phyloP scores from a whole-genome alignment of 345 rosid genomes.

The Balakata baccata region DNA sequence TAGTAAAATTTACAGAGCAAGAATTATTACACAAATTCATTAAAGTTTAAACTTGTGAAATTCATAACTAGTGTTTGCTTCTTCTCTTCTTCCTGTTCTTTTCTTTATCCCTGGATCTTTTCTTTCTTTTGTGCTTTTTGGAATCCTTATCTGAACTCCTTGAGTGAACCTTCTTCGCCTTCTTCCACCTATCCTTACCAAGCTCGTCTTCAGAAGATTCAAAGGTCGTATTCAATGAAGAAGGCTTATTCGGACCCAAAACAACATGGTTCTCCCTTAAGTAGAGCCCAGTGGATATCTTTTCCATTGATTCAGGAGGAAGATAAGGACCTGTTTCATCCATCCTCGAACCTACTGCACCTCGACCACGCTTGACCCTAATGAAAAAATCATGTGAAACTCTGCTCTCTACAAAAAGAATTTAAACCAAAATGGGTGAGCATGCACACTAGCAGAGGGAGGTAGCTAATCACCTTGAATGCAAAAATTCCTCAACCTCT shows the following conservation, averaged over 20 bases:
- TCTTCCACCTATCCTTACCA: conserved; percentile 29
- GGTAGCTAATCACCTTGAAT: conserved; percentile 53
- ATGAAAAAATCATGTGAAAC: conserved; percentile 13
- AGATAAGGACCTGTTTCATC: conserved; percentile 91
- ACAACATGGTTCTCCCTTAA: conserved; percentile 26
- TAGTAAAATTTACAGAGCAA: background rate
- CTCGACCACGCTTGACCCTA: conserved; percentile 85
- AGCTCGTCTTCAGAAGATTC: conserved; percentile 42
- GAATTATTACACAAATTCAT: conserved; percentile 2
- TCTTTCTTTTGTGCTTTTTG: conserved; percentile 46
- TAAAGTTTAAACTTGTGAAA: background rate
- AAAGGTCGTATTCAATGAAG: conserved; percentile 16
- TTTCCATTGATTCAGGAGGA: conserved; percentile 32
- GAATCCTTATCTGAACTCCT: conserved; percentile 42
- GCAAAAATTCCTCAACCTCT: conserved; percentile 70
- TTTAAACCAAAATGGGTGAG: background rate
- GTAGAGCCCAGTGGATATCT: conserved; percentile 24
- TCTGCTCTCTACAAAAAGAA: background rate
- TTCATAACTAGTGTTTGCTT: conserved; percentile 23
- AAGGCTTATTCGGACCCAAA: conserved; percentile 56
- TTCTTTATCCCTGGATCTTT: conserved; percentile 39
- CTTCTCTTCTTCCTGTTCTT: conserved; percentile 40
- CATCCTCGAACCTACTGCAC: conserved; percentile 88
- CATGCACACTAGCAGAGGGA: background rate
- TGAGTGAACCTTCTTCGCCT: conserved; percentile 28